phyloP scores from a whole-genome alignment of 495 filamentous ascomycete genomes.

The Daldinia decipiens region DNA sequence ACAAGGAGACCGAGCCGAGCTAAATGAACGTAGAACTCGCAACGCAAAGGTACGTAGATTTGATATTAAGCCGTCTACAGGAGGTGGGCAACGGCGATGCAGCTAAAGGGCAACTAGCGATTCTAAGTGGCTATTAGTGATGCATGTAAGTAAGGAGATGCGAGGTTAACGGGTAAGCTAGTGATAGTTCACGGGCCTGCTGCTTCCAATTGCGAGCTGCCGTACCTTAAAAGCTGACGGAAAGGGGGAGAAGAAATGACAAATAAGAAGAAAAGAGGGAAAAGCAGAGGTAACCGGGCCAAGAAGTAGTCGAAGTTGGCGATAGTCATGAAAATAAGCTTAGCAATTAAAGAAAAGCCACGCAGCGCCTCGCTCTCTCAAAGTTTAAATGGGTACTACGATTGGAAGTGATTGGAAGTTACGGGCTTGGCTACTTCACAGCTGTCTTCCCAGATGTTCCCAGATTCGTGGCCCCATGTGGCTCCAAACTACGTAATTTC shows the following conservation, averaged over 20 bases:
- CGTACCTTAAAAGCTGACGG: neutral
- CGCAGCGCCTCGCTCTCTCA: conserved; percentile 32
- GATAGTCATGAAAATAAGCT: conserved; percentile 40
- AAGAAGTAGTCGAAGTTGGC: conserved; percentile 27
- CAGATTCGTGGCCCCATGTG: conserved; percentile 38
- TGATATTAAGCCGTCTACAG: conserved; percentile 16
- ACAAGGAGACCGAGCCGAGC: conserved; percentile 16
- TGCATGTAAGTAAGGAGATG: conserved; percentile 18
- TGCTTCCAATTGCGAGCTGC: conserved; percentile 23
- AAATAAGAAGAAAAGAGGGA: neutral
- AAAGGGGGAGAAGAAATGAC: neutral
- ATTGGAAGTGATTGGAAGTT: conserved; percentile 20
- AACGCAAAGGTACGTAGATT: conserved; percentile 8
- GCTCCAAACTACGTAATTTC: conserved; percentile 42
- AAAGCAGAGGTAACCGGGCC: neutral
- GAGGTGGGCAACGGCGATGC: neutral
- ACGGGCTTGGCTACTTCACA: conserved; percentile 18
- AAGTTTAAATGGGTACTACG: conserved; percentile 34
- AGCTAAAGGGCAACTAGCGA: conserved; percentile 31
- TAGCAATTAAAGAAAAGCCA: conserved; percentile 30
- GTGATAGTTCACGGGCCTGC: conserved; percentile 18
- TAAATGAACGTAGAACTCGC: conserved; percentile 27
- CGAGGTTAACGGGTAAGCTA: conserved; percentile 36
- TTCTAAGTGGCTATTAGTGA: conserved; percentile 24
- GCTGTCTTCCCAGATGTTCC: conserved; percentile 23